Percentiles rank a stretch among this genome's conserved stretches.
These are phyloP conservation scores for Salix koriyanagi DNA, from an alignment of 345 rosid genomes.

Conservation along the genomic window DNA sequence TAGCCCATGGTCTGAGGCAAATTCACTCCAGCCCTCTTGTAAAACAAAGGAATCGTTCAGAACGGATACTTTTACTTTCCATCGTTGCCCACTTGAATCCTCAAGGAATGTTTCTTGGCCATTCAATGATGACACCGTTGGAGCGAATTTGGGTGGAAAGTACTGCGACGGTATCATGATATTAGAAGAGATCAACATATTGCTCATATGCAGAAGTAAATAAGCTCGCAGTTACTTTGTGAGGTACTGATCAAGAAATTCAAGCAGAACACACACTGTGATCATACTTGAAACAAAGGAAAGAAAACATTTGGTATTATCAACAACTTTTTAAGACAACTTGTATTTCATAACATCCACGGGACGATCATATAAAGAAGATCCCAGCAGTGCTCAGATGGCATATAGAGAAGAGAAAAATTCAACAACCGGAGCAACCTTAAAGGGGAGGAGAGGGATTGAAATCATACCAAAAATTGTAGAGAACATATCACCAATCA, in stretches of 20 bases:
- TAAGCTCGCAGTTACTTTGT: neutral
- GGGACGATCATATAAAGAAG: neutral
- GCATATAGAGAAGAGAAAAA: neutral
- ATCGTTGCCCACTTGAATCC: constrained; percentile 24
- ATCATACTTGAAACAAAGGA: neutral
- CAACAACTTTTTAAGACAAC: neutral
- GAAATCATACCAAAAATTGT: constrained; percentile 28
- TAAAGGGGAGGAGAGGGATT: neutral
- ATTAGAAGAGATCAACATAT: constrained; percentile 1
- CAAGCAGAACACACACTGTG: neutral
- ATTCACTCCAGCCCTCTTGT: constrained; percentile 35
- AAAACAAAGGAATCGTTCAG: constrained; percentile 27
- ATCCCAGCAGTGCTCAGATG: neutral
- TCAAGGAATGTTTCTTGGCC: constrained; percentile 26
- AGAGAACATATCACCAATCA: constrained; percentile 25
- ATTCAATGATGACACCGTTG: constrained; percentile 12
- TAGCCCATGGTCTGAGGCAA: constrained; percentile 30
- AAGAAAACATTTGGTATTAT: no score
- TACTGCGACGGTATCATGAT: constrained; percentile 23
- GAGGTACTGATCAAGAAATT: neutral
- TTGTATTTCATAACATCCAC: neutral
- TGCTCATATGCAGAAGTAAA: neutral
- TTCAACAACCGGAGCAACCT: neutral
- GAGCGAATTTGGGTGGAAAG: constrained; percentile 41
- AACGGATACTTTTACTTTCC: constrained; percentile 28